phyloP scores from a whole-genome alignment of 768 basidiomycete genomes.

The Termitomyces sp. region DNA sequence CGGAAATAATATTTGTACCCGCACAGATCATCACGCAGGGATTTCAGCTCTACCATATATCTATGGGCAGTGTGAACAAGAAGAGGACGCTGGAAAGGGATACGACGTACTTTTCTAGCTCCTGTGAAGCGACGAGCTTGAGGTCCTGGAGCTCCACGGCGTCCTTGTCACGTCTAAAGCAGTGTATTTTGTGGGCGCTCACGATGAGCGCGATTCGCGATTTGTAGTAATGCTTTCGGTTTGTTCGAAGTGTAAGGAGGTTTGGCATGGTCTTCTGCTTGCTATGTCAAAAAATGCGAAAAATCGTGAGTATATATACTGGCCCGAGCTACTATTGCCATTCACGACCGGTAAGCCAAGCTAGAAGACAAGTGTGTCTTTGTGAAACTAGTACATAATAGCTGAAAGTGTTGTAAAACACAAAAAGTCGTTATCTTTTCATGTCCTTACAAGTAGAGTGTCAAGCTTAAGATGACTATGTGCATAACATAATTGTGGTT shows the following conservation, averaged over 20 bases:
- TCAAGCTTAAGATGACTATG: too few relatives aligned
- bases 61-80: neutral
- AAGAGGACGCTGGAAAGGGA: neutral
- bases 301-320: neutral
- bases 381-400: neutral
- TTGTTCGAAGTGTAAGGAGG: neutral
- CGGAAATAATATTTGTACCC: neutral
- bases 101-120: neutral
- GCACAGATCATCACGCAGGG: neutral
- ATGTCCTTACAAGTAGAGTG: too few relatives aligned
- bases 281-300: too few relatives aligned
- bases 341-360: too few relatives aligned
- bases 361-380: neutral
- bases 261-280: too few relatives aligned
- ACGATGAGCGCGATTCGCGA: neutral
- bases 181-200: neutral
- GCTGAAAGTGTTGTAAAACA: neutral
- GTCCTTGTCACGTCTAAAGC: neutral
- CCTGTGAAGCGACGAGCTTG: neutral
- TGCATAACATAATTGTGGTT: too few relatives aligned
- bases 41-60: neutral
- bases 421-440: too few relatives aligned
- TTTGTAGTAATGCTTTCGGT: neutral
- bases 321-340: too few relatives aligned
- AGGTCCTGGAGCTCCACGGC: neutral